These are phyloP conservation scores for Mimosa bimucronata DNA, from an alignment of 306 rosid genomes.

Conservation along the genomic window DNA sequence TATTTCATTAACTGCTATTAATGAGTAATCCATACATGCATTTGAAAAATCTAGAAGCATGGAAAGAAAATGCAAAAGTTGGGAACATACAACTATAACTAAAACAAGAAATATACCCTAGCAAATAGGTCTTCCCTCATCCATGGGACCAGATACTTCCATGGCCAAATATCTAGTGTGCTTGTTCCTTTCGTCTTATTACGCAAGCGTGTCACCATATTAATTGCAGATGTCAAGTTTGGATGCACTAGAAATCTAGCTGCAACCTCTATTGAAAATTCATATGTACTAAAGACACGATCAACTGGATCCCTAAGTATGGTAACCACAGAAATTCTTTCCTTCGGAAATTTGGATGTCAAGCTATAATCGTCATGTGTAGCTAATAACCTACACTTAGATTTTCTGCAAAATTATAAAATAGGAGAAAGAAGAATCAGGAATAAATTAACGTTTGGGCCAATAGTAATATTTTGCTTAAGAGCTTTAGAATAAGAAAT, in stretches of 20 bases:
- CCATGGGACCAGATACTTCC: conserved; percentile 99
- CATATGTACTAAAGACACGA: conserved; percentile 88
- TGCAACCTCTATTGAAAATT: conserved; percentile 95
- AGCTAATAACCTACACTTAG: conserved; percentile 78
- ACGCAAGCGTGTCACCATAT: conserved; percentile 68
- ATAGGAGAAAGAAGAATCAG: conserved; percentile 32
- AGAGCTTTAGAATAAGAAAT: conserved; percentile 6
- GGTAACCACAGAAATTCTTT: conserved; percentile 88
- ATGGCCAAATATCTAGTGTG: conserved; percentile 98
- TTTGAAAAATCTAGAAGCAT: conserved; percentile 8
- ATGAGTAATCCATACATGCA: conserved; percentile 15
- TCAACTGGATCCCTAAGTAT: conserved; percentile 95
- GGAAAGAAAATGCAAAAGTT: conserved; percentile 22
- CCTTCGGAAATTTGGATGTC: conserved; percentile 80
- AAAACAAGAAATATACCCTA: conserved; percentile 59
- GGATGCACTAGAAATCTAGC: conserved; percentile 99
- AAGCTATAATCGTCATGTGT: conserved; percentile 97
- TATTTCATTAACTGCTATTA: conserved; percentile 4
- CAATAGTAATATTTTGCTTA: background rate
- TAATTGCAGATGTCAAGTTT: conserved; percentile 83
- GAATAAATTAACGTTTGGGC: conserved; percentile 7
- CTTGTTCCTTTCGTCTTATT: conserved; percentile 71
- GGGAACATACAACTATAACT: background rate
- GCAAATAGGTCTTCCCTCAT: conserved; percentile 91
- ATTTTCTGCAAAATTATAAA: conserved; percentile 58